Conservation (phyloP, 2,329 filamentous ascomycete genomes). For the Immersiporthe knoxdaviesiana region DNA sequence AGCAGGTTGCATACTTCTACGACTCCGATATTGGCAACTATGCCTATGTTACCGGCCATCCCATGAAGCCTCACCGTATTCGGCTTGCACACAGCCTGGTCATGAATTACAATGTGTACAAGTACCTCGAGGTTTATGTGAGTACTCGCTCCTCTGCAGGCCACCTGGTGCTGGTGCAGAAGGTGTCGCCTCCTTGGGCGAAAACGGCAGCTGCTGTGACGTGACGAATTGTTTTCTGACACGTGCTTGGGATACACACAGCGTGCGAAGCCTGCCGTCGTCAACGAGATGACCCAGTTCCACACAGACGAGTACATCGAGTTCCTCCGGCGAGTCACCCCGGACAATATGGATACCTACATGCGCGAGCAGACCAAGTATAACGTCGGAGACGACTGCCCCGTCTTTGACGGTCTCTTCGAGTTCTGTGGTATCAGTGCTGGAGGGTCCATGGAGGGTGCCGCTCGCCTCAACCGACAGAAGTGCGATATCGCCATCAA, state of each 20-base stretch:
- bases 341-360: constrained; percentile 97
- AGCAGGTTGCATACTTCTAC: constrained; percentile 97
- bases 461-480: constrained; percentile 82
- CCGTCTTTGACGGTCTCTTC: constrained; percentile 96
- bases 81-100: constrained; percentile 94
- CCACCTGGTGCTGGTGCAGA: constrained; percentile 34
- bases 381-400: constrained; percentile 96
- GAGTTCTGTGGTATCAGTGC: constrained; percentile 95
- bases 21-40: constrained; percentile 98
- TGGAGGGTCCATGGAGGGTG: constrained; percentile 91
- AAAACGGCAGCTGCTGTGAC: constrained; percentile 36
- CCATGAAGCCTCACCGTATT: constrained; percentile 98
- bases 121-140: constrained; percentile 95
- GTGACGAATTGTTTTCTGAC: constrained; percentile 40
- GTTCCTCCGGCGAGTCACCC: constrained; percentile 92
- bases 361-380: constrained; percentile 89
- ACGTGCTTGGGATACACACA: constrained; percentile 39
- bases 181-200: neutral
- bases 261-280: constrained; percentile 84
- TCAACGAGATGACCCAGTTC: constrained; percentile 90
- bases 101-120: constrained; percentile 93
- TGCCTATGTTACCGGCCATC: constrained; percentile 93
- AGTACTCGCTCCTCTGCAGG: constrained; percentile 55
- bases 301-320: constrained; percentile 96
- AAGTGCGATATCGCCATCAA: constrained; percentile 98